Evolutionary conservation across 169 alveolate species (phyloP).

Genomic region (Cryptosporidium xiaoi): DNA sequence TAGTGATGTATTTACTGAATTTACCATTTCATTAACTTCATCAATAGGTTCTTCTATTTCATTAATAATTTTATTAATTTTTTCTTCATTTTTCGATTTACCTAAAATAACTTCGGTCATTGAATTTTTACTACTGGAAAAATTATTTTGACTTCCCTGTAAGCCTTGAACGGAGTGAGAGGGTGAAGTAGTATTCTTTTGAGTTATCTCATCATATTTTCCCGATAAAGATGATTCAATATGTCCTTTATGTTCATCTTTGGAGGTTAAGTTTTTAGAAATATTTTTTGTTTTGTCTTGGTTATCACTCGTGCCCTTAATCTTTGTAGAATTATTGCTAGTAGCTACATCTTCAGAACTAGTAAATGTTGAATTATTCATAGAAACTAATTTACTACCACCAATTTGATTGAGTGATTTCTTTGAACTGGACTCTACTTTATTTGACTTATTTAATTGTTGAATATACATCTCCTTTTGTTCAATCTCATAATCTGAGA

Average conservation of each 20-base stretch:
- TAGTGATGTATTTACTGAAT: conserved; percentile 12
- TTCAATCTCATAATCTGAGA: conserved; percentile 4
- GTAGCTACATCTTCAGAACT: neutral
- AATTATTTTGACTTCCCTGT: neutral
- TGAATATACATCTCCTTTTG: neutral
- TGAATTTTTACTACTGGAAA: neutral
- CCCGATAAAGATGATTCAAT: neutral
- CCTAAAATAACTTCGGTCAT: neutral
- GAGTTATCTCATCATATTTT: neutral
- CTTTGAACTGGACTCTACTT: neutral
- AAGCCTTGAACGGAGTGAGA: neutral
- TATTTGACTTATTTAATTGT: neutral
- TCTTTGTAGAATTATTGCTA: neutral
- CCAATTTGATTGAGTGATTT: neutral
- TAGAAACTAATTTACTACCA: neutral
- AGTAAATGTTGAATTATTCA: neutral
- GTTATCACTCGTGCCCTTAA: neutral
- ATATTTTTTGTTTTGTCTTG: neutral
- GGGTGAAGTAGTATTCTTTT: neutral
- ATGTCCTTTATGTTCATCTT: neutral
- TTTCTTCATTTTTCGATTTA: conserved; percentile 9
- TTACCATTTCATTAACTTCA: conserved; percentile 34
- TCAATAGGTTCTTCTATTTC: conserved; percentile 48
- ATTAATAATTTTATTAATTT: conserved; percentile 27
- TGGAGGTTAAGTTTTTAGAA: neutral